phyloP scores from a whole-genome alignment of 805 yeast genomes.

The Zygosaccharomyces siamensis region DNA sequence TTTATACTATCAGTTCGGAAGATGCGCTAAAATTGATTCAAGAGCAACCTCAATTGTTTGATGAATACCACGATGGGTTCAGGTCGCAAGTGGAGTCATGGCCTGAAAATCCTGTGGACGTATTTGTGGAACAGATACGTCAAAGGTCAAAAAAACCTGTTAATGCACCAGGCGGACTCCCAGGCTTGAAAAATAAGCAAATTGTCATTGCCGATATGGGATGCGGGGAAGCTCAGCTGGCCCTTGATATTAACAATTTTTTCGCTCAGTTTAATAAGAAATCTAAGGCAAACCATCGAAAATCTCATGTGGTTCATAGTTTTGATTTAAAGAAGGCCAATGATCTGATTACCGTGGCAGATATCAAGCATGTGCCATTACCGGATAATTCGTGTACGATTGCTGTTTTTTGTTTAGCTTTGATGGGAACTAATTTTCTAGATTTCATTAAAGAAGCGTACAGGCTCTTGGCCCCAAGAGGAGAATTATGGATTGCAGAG shows the following conservation, averaged over 20 bases:
- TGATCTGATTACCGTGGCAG: conserved; percentile 92
- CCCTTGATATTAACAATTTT: conserved; percentile 56
- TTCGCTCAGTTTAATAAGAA: conserved; percentile 35
- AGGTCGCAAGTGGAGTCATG: conserved; percentile 91
- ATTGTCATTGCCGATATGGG: conserved; percentile 97
- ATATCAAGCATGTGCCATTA: conserved; percentile 84
- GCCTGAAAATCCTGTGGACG: conserved; percentile 99
- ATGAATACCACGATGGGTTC: conserved; percentile 94
- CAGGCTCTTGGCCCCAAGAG: conserved; percentile 80
- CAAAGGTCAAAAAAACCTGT: conserved; percentile 58
- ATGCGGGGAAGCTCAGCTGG: conserved; percentile 93
- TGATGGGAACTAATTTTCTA: conserved; percentile 95
- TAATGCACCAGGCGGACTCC: conserved; percentile 94
- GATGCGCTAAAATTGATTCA: conserved; percentile 68
- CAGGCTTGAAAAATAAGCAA: conserved; percentile 53
- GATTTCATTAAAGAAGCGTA: conserved; percentile 90
- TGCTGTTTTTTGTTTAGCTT: conserved; percentile 88
- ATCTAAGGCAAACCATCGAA: conserved; percentile 37
- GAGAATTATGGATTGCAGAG: conserved; percentile 97
- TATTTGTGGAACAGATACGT: conserved; percentile 69
- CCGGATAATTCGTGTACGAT: conserved; percentile 72
- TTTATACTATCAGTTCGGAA: conserved; percentile 81
- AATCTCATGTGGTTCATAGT: conserved; percentile 67
- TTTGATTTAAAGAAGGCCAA: conserved; percentile 90
- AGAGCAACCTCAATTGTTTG: conserved; percentile 82